Evolutionary conservation across 306 rosid species (phyloP), one percentile per base, ranked within the genome.

Genomic region (Gastrolobium villosum): DNA sequence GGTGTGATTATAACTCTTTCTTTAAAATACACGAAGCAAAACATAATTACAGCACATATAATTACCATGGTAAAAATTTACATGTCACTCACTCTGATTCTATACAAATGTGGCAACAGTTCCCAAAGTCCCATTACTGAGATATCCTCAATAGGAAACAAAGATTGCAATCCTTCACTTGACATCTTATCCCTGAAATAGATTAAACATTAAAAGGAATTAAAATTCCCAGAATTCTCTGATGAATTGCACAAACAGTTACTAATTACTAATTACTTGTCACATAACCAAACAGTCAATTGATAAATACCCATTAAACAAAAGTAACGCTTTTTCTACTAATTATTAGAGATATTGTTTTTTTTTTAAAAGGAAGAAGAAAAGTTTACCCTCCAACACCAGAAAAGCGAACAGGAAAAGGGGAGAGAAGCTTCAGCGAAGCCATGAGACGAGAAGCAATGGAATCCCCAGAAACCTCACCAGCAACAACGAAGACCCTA

Each of bases 91-190:
- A 94, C 99, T 80, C 89, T 82, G 79, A 95, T 49, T 56, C 75
- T 85, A 80, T 76, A 78, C 55, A 95, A 80, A 86, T 91, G 92
- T 1, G 98, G 97, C 86, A 91, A 69, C 36, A 95, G 81, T 87
- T 95, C 97, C 99, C 89, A 95, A 78, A 91, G 85, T 48, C 99
- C 97, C 99, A 95, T 92, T 63, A 95, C 94, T 0, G 99, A 84
- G 63, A 92, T 91, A 81, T 91, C 96, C 78, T 95, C 98, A 64
- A 95, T 83, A 9, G 88, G 97, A 86, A 91, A 92, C 77, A 87
- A 72, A 53, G 97, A 86, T 39, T 81, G 81, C 77, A 95, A 75
- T 15, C 97, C 98, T 78, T 95, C 90, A 77, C 77, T 79, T 60
- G 80, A 77, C 97, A 92, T 95, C 91, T 76, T 86, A 79, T 76